A percentile compares a stretch with the other conserved stretches of the same genome.
Conservation (phyloP, 2,329 filamentous ascomycete species). For the Polytolypa hystricis region DNA sequence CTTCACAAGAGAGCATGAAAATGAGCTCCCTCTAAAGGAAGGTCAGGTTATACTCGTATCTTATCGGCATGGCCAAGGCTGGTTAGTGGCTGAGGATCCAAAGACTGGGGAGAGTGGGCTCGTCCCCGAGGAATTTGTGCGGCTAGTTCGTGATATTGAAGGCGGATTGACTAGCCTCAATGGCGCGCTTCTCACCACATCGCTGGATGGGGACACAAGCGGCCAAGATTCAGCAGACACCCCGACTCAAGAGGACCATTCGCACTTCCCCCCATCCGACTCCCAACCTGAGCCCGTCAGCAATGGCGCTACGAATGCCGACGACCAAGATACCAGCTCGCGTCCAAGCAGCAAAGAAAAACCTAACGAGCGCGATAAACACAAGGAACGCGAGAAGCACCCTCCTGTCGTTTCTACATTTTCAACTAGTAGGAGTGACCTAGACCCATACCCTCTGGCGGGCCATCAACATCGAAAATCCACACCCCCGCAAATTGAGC, state of each 20-base stretch:
- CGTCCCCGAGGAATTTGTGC: slow-evolving; percentile 93
- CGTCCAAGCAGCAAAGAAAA: neutral
- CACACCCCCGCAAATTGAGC: slow-evolving; percentile 17
- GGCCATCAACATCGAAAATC: slow-evolving; percentile 16
- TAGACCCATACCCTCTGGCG: slow-evolving; percentile 35
- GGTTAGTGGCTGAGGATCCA: slow-evolving; percentile 93
- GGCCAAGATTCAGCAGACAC: slow-evolving; percentile 18
- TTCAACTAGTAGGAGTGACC: slow-evolving; percentile 41
- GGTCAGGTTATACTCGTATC: slow-evolving; percentile 95
- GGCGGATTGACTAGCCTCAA: slow-evolving; percentile 66
- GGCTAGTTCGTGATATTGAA: slow-evolving; percentile 83
- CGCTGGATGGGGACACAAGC: slow-evolving; percentile 6
- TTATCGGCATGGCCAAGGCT: slow-evolving; percentile 91
- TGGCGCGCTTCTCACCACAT: slow-evolving; percentile 38
- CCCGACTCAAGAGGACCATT: slow-evolving; percentile 20
- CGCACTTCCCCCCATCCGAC: slow-evolving; percentile 6
- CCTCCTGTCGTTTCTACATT: slow-evolving; percentile 41
- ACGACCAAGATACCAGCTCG: slow-evolving; percentile 4
- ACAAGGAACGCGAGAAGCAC: slow-evolving; percentile 21
- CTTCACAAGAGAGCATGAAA: slow-evolving; percentile 90
- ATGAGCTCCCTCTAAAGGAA: slow-evolving; percentile 83
- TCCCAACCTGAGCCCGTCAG: slow-evolving; percentile 33
- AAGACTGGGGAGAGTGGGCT: slow-evolving; percentile 88
- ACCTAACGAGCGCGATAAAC: slow-evolving; percentile 3
- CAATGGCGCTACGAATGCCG: slow-evolving; percentile 17